Percentiles rank a stretch among this genome's conserved stretches.
Evolutionary conservation across 495 filamentous ascomycete species (phyloP).

Genomic region (Penicillium lividum): DNA sequence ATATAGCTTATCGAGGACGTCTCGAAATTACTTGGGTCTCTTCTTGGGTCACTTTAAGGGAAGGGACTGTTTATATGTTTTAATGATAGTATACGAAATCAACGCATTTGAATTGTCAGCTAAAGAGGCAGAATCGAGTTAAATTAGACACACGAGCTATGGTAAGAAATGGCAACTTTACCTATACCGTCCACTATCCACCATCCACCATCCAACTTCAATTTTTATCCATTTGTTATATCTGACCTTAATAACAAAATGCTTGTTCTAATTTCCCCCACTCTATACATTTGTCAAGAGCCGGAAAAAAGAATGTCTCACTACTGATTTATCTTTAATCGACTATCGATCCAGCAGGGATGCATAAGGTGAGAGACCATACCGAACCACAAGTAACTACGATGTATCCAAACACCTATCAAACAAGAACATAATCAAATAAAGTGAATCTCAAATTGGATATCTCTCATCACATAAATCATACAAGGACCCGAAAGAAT

Average conservation of each 20-base stretch:
- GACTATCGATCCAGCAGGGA: background rate
- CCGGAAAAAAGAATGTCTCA: background rate
- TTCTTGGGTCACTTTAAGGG: constrained; percentile 28
- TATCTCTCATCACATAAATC: constrained; percentile 3
- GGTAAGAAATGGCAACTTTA: no score
- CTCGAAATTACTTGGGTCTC: constrained; percentile 35
- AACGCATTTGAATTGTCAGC: background rate
- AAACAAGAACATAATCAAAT: constrained; percentile 4
- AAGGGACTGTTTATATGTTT: background rate
- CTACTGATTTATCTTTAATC: background rate
- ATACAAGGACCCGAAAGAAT: background rate
- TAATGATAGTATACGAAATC: constrained; percentile 12
- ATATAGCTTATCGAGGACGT: constrained; percentile 34
- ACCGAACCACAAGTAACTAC: background rate
- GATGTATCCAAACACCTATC: background rate
- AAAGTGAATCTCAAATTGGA: constrained; percentile 3
- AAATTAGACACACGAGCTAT: no score
- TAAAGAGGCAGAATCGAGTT: no score
- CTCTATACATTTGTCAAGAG: background rate
- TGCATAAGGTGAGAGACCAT: background rate
- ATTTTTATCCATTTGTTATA: no score
- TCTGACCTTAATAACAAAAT: no score
- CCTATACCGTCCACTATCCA: no score
- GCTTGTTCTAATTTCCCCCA: no score
- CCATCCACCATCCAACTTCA: no score